Evolutionary conservation across 2,329 filamentous ascomycete species (phyloP).

Genomic region (Aspergillus persii): DNA sequence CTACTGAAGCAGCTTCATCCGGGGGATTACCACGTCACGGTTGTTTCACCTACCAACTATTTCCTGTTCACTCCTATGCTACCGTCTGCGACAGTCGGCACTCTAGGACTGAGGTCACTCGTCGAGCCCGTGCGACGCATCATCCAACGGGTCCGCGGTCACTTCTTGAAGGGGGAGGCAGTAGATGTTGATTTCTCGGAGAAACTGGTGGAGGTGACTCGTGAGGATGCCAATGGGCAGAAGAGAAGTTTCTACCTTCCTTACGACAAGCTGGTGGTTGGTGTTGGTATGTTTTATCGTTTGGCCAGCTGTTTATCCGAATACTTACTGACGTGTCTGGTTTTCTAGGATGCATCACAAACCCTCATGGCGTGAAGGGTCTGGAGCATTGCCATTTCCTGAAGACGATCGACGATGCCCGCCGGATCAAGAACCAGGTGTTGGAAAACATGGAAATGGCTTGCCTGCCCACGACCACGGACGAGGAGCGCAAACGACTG

Average conservation of each 20-base stretch:
- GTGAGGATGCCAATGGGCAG: slow-evolving; percentile 68
- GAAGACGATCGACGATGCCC: slow-evolving; percentile 91
- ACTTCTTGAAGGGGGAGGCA: slow-evolving; percentile 84
- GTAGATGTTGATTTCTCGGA: slow-evolving; percentile 89
- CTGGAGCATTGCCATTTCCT: slow-evolving; percentile 92
- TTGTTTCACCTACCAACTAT: slow-evolving; percentile 92
- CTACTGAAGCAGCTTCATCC: slow-evolving; percentile 85
- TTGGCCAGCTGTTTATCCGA: background rate
- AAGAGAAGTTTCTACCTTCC: slow-evolving; percentile 85
- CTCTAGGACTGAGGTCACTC: slow-evolving; percentile 82
- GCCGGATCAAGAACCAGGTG: slow-evolving; percentile 82
- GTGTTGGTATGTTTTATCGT: slow-evolving; percentile 59
- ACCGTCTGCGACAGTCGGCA: slow-evolving; percentile 93
- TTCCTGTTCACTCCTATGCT: slow-evolving; percentile 99
- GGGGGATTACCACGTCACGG: slow-evolving; percentile 91
- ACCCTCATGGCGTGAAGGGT: slow-evolving; percentile 92
- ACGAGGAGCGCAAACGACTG: slow-evolving; percentile 81
- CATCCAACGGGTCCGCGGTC: slow-evolving; percentile 71
- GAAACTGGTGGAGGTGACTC: slow-evolving; percentile 84
- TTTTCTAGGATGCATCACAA: slow-evolving; percentile 70
- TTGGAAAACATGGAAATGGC: slow-evolving; percentile 87
- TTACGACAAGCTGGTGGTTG: slow-evolving; percentile 94
- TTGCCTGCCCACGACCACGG: slow-evolving; percentile 85
- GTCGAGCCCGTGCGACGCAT: slow-evolving; percentile 92
- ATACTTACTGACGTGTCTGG: slow-evolving; percentile 1